Evolutionary conservation across 2,329 filamentous ascomycete species (phyloP).

Genomic region (Didymella keratinophila): DNA sequence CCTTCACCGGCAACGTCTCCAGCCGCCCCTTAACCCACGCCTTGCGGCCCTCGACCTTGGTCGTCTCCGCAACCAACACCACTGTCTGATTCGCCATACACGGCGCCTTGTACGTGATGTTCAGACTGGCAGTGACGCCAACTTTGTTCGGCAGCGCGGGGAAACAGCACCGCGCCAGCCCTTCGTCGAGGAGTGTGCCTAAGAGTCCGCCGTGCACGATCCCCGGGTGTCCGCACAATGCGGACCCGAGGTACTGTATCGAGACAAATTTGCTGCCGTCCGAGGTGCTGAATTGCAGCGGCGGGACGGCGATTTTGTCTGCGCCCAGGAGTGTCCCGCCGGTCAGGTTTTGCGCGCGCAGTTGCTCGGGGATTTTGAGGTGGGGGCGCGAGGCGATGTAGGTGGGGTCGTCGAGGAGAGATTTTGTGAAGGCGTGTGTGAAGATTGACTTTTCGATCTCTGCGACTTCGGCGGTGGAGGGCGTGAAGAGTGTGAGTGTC

Average conservation of each 20-base stretch:
- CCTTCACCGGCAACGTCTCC: conserved; percentile 80
- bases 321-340: conserved; percentile 79
- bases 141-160: conserved; percentile 85
- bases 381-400: conserved; percentile 84
- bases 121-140: conserved; percentile 85
- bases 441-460: conserved; percentile 78
- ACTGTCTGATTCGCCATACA: conserved; percentile 77
- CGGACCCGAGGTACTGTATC: conserved; percentile 77
- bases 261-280: conserved; percentile 67
- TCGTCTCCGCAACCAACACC: conserved; percentile 80
- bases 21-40: conserved; percentile 91
- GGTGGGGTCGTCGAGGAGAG: conserved; percentile 70
- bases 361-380: conserved; percentile 77
- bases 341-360: conserved; percentile 80
- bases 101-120: conserved; percentile 81
- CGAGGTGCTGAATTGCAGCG: conserved; percentile 70
- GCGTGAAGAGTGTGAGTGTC: conserved; percentile 71
- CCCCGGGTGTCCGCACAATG: conserved; percentile 87
- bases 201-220: conserved; percentile 90
- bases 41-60: conserved; percentile 89
- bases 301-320: conserved; percentile 80
- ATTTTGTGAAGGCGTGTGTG: conserved; percentile 74
- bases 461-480: conserved; percentile 58
- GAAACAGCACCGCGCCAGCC: conserved; percentile 87
- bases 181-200: conserved; percentile 93